Base-by-base conservation (phyloP, 306 rosid species). In the Canavalia gladiata region DNA sequence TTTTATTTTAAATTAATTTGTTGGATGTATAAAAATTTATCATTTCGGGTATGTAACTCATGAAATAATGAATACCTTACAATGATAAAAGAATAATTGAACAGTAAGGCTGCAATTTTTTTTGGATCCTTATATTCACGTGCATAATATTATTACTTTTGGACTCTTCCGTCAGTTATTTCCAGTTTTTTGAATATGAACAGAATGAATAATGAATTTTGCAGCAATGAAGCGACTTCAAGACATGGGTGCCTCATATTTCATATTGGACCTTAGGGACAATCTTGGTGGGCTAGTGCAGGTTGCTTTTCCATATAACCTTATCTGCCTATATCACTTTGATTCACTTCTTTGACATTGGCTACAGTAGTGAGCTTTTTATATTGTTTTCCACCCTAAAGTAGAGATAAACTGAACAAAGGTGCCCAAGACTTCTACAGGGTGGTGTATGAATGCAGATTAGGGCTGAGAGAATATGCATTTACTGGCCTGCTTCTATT, bases 221-320 rank as follows among this genome's bases (percentile, higher is more conserved):
- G 89, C 97, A 95, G 97, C 99, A 57, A 90, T 87, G 97, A 93
- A 89, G 82, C 91, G 95, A 79, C 97, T 95, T 72, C 91, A 91
- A 89, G 94, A 85, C 78, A 90, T 88, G 94, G 97, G 97, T 51
- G 97, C 97, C 42, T 93, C 97, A 41, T 91, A 80, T 87, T 95
- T 95, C 68, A 68, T 95, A 81, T 84, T 95, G 86, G 99, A 95
- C 86, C 97, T 95, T 79, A 89, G 99, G 89, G 99, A 93, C 86
- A 95, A 95, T 84, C 99, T 87, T 83, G 99, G 99, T 65, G 99
- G 99, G 81, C 90, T 95, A 63, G 99, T 93, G 43, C 99, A 95
- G 99, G 99, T 95, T 82, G 74, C 56, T 74, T 66, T 75, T 65
- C 73, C 46, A 49, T 63, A 59, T 64, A 78, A 12, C 45, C 51